Conservation (phyloP, 1,284 basidiomycete species). For the Pseudozyma flocculosa region DNA sequence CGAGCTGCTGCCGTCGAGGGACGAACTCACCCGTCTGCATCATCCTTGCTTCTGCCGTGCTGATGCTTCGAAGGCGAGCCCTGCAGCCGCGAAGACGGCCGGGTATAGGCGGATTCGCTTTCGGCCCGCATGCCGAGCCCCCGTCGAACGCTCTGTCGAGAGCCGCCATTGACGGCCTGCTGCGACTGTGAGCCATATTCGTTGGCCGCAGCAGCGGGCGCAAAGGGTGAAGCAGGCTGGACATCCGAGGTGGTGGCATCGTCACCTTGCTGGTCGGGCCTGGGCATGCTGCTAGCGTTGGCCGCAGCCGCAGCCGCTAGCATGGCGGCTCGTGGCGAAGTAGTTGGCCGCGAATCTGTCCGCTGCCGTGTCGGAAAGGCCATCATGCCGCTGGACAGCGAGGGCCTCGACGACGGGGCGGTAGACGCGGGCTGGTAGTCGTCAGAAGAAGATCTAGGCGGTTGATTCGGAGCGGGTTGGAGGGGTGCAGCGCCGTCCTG, state of each 20-base stretch:
- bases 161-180: neutral
- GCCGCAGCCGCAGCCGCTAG: slow-evolving; percentile 20
- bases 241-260: too few species aligned
- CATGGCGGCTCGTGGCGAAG: slow-evolving; percentile 18
- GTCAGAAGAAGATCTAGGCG: too few species aligned
- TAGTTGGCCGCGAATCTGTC: slow-evolving; percentile 28
- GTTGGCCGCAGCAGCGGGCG: too few species aligned
- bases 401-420: too few species aligned
- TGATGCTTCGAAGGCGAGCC: slow-evolving; percentile 11
- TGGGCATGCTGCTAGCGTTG: slow-evolving; percentile 15
- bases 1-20: neutral
- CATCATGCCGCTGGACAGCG: too few species aligned
- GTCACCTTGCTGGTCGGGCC: too few species aligned
- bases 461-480: too few species aligned
- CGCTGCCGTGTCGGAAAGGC: slow-evolving; percentile 10
- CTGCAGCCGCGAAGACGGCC: slow-evolving; percentile 21
- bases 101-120: slow-evolving; percentile 22
- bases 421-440: too few species aligned
- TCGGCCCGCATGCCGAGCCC: slow-evolving; percentile 27
- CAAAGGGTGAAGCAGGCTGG: too few species aligned
- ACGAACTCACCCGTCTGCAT: neutral
- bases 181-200: too few species aligned
- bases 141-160: slow-evolving; percentile 18
- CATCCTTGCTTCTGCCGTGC: neutral
- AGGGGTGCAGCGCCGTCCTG: too few species aligned